Percentiles rank a stretch among this genome's conserved stretches.
Evolutionary conservation across 768 basidiomycete genomes (phyloP).

Genomic region (Boletellus ananas): DNA sequence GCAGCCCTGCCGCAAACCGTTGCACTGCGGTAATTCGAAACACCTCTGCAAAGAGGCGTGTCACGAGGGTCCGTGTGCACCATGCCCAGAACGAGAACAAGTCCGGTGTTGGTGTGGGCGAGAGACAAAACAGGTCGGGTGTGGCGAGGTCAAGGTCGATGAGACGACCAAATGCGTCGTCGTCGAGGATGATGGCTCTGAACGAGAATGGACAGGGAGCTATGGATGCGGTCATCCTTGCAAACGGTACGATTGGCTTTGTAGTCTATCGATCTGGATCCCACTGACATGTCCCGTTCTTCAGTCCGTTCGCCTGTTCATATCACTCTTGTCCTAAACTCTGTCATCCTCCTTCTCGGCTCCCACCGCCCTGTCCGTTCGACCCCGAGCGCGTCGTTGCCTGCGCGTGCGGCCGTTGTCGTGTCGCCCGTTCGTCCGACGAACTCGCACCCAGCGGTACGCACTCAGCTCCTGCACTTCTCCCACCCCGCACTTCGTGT

Average conservation of each 20-base stretch:
- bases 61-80: conserved; percentile 71
- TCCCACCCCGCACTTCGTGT: conserved; percentile 52
- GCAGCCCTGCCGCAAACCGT: conserved; percentile 35
- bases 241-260: conserved; percentile 40
- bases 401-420: conserved; percentile 78
- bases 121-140: conserved; percentile 52
- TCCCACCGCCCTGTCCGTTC: conserved; percentile 61
- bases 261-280: not conserved
- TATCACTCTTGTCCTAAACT: conserved; percentile 65
- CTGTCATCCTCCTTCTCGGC: conserved; percentile 72
- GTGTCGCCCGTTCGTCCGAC: conserved; percentile 36
- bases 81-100: conserved; percentile 53
- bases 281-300: not conserved
- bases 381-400: conserved; percentile 64
- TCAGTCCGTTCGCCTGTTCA: conserved; percentile 70
- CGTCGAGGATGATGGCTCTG: conserved; percentile 29
- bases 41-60: conserved; percentile 70
- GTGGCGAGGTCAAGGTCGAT: conserved; percentile 57
- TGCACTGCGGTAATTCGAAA: conserved; percentile 60
- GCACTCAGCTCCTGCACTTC: conserved; percentile 3
- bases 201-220: conserved; percentile 60
- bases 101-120: conserved; percentile 81
- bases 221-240: conserved; percentile 62
- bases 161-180: conserved; percentile 32
- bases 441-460: conserved; percentile 10